Base-by-base conservation (phyloP, 1,284 basidiomycete genomes). In the Schizopora paradoxa region DNA sequence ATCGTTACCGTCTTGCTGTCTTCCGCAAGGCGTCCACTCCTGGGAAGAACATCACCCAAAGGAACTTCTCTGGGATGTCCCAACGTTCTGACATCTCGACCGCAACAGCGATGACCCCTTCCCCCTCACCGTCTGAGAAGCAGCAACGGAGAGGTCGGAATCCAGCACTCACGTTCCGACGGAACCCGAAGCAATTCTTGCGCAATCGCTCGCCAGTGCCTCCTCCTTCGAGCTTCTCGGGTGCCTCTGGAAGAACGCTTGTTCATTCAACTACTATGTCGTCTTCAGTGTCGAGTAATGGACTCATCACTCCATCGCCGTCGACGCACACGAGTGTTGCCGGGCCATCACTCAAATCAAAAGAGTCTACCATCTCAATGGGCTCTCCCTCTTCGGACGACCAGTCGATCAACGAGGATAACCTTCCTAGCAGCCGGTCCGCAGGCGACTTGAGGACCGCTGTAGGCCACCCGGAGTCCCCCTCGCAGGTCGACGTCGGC, bases 1-100 rank as follows among this genome's bases (percentile, higher is more conserved):
- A 91, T 61, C 73, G 82, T 43, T 90, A 91, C 60, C 72, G 76
- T 53, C 67, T 91, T 35, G 77, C 82, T 6, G 86, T 90, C n/a
- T 88, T 89, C 74, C 76, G 86, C 45, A 88, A 89, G 61, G 70
- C 73, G 13, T 79, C 79, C 13, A 86, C 81, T 10, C 79, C 82
- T 3, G 67, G 65, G 26, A 52, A 51, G 36, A 40, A 18, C 66
- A 73, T 41, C 67, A 72, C 13, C 54, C 65, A 16, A 61, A 54
- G 11, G 51, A 46, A 4, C 56, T 69, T 51, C 64, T 83, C 82
- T 11, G 76, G 76, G 18, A 62, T 76, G 54, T 82, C 82, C 27
- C 69, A 72, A 31, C 69, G 69, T 19, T 78, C 78, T 8, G 75
- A 77, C 26, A 19, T 61, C 26, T 32, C 45, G 13, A 56, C 58